phyloP scores from a whole-genome alignment of 306 rosid species.

The Acmispon strigosus region DNA sequence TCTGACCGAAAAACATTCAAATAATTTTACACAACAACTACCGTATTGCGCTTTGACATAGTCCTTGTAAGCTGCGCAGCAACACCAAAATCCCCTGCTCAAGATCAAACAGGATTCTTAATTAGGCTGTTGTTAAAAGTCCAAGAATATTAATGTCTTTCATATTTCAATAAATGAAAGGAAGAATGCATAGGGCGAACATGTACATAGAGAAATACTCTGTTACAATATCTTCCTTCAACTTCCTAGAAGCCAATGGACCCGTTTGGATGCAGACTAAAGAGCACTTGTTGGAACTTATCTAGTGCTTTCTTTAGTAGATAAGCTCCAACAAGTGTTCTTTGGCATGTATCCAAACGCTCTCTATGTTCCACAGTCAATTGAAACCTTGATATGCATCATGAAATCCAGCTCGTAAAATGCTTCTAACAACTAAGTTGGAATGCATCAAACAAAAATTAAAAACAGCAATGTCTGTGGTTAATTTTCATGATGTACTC shows the following conservation, averaged over 20 bases:
- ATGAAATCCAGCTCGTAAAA: background rate
- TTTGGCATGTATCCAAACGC: no score
- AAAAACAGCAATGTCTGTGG: background rate
- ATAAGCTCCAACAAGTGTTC: no score
- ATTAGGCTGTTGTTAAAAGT: conserved; percentile 5
- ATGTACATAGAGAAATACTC: background rate
- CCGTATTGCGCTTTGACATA: conserved; percentile 99
- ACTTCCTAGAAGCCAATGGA: background rate
- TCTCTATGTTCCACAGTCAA: background rate
- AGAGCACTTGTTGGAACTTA: no score
- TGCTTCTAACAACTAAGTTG: conserved; percentile 10
- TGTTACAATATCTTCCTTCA: background rate
- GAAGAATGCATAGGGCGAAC: background rate
- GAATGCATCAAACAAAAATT: background rate
- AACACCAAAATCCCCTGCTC: conserved; percentile 98
- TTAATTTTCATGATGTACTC: background rate
- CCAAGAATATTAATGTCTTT: conserved; percentile 3
- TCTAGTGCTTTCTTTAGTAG: no score
- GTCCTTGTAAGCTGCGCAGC: conserved; percentile 99
- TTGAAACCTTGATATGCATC: background rate
- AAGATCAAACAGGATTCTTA: conserved; percentile 21
- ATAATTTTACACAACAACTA: conserved; percentile 27
- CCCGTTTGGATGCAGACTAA: no score
- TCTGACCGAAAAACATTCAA: background rate
- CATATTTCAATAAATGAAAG: conserved; percentile 3